A percentile compares a stretch with the other conserved stretches of the same genome.
Conservation (phyloP, 163 green algal species). For the Chlamydomonas reinhardtii region DNA sequence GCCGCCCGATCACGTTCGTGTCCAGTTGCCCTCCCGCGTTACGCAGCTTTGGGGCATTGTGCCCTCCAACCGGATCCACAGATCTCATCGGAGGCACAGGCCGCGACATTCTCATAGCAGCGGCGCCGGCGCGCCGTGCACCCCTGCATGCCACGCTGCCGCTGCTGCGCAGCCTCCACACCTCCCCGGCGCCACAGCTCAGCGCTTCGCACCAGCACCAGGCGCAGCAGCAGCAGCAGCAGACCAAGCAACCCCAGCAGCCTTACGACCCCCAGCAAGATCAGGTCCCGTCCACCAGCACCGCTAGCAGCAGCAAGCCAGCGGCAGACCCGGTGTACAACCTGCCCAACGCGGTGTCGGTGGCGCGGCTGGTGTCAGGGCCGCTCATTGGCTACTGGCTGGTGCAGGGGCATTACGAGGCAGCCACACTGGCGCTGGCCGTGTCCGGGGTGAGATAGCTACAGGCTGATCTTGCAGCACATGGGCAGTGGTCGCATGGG, state of each 20-base stretch:
- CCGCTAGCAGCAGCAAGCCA: background rate
- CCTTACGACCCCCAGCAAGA: conserved; percentile 1
- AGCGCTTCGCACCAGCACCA: background rate
- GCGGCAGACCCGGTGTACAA: conserved; percentile 37
- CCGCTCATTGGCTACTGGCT: conserved; percentile 80
- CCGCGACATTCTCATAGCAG: too few relatives aligned
- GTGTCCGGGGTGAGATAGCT: conserved; percentile 67
- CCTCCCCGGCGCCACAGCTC: background rate
- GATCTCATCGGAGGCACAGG: too few relatives aligned
- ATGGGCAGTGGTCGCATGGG: too few relatives aligned
- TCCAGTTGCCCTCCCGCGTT: too few relatives aligned
- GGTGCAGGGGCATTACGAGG: conserved; percentile 68
- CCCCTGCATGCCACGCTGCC: too few relatives aligned
- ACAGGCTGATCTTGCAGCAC: too few relatives aligned
- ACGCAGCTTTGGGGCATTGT: too few relatives aligned
- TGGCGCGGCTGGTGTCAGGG: conserved; percentile 74
- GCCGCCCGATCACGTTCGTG: too few relatives aligned
- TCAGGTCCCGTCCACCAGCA: background rate
- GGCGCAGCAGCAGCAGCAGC: background rate
- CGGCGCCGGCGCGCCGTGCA: too few relatives aligned
- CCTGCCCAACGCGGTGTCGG: conserved; percentile 84
- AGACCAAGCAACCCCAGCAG: background rate
- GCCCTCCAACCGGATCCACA: too few relatives aligned
- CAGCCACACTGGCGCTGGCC: conserved; percentile 62
- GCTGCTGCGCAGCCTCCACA: background rate